Base-by-base conservation (phyloP, 1,284 basidiomycete species). In the Taiwanofungus camphoratus region DNA sequence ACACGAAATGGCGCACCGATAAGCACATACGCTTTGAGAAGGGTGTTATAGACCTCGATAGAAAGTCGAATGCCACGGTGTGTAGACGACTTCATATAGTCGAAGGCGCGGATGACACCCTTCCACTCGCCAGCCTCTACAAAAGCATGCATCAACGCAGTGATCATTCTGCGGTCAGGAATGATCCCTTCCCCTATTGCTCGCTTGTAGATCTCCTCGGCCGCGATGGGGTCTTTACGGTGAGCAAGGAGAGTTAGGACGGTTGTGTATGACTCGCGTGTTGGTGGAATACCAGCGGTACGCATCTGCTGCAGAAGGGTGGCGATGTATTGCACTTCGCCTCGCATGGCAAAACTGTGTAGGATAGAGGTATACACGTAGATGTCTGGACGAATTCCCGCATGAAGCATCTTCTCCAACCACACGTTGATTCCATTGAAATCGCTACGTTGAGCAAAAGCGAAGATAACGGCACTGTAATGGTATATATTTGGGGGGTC, bases 21-120 rank as follows among this genome's bases (percentile, higher is more conserved):
- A 33, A 86, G 68, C 37, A 97, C 79, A 55, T 92, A 87, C 1
- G 91, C 89, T 65, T 92, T 92, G 54, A 97, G 68, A 19, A 97
- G 73, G 15, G 81, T 82, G 59, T 92, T 92, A 61, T 80, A 82
- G 24, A 85, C 69, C 43, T 77, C 74, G 53, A 83, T 71, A 23
- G 71, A 66, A 20, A 78, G 59, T 26, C 66, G 62, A 32, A 70
- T 51, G 21, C 65, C 62, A 30, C 63, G 59, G 32, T 54, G 55
- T 2, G 60, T 58, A 12, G 73, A 59, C 1, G 61, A 56, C 16
- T 70, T 66, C 39, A 93, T 63, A 61, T 80, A 90, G 49, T 87
- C 78, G 55, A 88, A 92, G 19, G 79, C 67, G 23, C 77, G 73
- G 51, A 90, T 72, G 33, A 84, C 87, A 30, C 82, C 79, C 35